Evolutionary conservation across 257 asterid species (phyloP).

Genomic region (Nicotiana attenuata): DNA sequence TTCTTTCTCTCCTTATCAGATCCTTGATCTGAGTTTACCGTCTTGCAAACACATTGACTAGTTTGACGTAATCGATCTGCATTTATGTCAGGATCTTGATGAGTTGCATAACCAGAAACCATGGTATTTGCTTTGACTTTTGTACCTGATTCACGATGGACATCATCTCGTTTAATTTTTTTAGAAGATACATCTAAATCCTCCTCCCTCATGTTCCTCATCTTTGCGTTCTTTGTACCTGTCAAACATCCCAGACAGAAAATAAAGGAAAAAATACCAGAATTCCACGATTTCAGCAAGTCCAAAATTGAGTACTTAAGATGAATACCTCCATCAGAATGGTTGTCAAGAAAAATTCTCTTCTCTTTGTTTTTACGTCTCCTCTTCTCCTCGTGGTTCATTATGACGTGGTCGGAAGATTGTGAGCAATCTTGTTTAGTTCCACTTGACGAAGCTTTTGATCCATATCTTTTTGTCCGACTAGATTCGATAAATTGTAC

Average conservation of each 20-base stretch:
- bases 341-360: slow-evolving; percentile 30
- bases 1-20: slow-evolving; percentile 38
- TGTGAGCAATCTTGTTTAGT: slow-evolving; percentile 50
- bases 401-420: slow-evolving; percentile 42
- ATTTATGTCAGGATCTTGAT: slow-evolving; percentile 23
- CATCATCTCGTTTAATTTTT: slow-evolving; percentile 55
- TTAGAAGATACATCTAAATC: slow-evolving; percentile 50
- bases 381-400: slow-evolving; percentile 35
- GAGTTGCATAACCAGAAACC: slow-evolving; percentile 22
- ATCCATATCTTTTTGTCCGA: slow-evolving; percentile 54
- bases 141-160: slow-evolving; percentile 28
- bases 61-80: slow-evolving; percentile 25
- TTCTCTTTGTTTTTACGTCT: slow-evolving; percentile 42
- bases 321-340: slow-evolving; percentile 58
- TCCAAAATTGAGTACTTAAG: slow-evolving; percentile 16
- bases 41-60: slow-evolving; percentile 30
- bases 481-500: slow-evolving; percentile 26
- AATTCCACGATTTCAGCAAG: background rate
- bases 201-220: slow-evolving; percentile 47
- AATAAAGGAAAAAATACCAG: background rate
- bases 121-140: slow-evolving; percentile 31
- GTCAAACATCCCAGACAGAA: slow-evolving; percentile 13
- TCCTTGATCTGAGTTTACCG: slow-evolving; percentile 36
- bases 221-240: slow-evolving; percentile 47
- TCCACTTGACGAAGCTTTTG: slow-evolving; percentile 40